These are phyloP conservation scores for Talaromyces borbonicus DNA, from an alignment of 495 filamentous ascomycete genomes.

Conservation along the genomic window DNA sequence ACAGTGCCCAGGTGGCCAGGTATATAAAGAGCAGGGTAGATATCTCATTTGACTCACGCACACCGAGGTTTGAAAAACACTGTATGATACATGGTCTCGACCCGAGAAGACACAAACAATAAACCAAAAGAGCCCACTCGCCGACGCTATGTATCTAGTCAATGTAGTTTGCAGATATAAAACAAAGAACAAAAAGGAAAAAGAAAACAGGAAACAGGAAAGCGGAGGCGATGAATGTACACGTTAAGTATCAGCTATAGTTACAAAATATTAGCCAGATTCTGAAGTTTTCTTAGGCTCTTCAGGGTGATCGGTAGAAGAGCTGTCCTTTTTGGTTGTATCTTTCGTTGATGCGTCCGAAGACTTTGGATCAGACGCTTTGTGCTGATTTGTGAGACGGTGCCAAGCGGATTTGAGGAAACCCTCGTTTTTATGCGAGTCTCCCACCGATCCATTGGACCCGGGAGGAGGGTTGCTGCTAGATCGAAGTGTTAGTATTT, in stretches of 20 bases:
- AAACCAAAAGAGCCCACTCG: conserved; percentile 8
- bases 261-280: conserved; percentile 18
- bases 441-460: conserved; percentile 13
- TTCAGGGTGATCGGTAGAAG: conserved; percentile 36
- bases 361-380: conserved; percentile 26
- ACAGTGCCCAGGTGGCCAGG: no score
- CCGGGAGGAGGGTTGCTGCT: conserved; percentile 6
- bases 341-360: conserved; percentile 23
- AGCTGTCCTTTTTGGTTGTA: conserved; percentile 22
- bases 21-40: no score
- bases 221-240: neutral
- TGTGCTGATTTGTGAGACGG: conserved; percentile 66
- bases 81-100: conserved; percentile 3
- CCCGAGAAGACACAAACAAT: neutral
- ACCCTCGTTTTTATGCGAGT: conserved; percentile 61
- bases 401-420: conserved; percentile 89
- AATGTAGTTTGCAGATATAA: conserved; percentile 1
- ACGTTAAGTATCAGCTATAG: neutral
- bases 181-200: neutral
- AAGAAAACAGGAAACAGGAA: neutral
- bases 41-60: no score
- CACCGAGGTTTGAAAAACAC: neutral
- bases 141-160: conserved; percentile 8
- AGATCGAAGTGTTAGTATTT: conserved; percentile 2
- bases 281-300: conserved; percentile 51